Conservation (phyloP, 305 asterid genomes). For the Fraxinus sp. region DNA sequence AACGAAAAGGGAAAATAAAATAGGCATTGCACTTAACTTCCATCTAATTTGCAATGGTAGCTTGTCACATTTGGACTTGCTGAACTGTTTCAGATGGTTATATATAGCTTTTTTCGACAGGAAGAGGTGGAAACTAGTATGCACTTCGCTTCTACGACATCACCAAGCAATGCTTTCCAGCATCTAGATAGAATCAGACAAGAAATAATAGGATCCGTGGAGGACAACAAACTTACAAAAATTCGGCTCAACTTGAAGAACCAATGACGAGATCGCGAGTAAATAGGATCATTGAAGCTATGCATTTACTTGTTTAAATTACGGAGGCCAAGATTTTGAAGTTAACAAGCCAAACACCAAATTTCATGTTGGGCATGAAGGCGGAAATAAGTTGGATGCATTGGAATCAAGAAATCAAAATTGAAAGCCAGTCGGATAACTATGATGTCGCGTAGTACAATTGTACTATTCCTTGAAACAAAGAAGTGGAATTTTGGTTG, state of each 20-base stretch:
- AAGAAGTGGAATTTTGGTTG: not conserved
- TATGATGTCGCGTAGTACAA: not conserved
- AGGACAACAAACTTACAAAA: not conserved
- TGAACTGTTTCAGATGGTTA: slow-evolving; percentile 11
- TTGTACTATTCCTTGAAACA: not conserved
- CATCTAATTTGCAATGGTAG: not conserved
- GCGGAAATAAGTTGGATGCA: too few species aligned
- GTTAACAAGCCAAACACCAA: too few species aligned
- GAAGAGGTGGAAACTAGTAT: slow-evolving; percentile 42
- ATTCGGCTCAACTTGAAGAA: not conserved
- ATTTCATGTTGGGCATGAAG: too few species aligned
- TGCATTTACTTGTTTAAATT: not conserved
- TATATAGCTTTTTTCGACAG: slow-evolving; percentile 30
- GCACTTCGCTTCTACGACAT: slow-evolving; percentile 33
- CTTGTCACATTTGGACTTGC: not conserved
- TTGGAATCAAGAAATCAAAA: not conserved
- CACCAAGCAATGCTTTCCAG: slow-evolving; percentile 38
- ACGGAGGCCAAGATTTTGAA: not conserved
- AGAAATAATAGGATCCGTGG: slow-evolving; percentile 8
- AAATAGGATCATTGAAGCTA: not conserved
- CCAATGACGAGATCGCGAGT: not conserved
- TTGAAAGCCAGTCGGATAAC: not conserved
- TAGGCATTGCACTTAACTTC: not conserved
- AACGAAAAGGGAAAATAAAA: not conserved
- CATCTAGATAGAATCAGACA: slow-evolving; percentile 35